Conservation (phyloP, 2,329 filamentous ascomycete species). For the Colletotrichum echinochloae region DNA sequence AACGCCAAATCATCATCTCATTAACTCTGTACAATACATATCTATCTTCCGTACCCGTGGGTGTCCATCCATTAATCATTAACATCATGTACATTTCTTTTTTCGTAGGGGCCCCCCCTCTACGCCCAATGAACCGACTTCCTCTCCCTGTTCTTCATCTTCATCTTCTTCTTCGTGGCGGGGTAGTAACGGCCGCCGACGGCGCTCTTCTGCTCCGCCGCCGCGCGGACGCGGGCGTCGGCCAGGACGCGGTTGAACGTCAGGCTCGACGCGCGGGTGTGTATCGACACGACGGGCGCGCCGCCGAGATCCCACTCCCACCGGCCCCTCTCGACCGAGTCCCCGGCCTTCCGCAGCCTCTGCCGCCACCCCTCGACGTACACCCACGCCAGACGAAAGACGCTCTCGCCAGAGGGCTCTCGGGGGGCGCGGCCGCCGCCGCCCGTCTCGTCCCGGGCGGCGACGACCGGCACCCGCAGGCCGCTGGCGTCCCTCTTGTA, state of each 20-base stretch:
- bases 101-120: slow-evolving; percentile 1
- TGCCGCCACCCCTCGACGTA: slow-evolving; percentile 54
- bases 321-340: slow-evolving; percentile 50
- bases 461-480: slow-evolving; percentile 26
- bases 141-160: slow-evolving; percentile 11
- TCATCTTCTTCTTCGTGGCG: slow-evolving; percentile 2
- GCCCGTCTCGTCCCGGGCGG: slow-evolving; percentile 3
- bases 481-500: slow-evolving; percentile 29
- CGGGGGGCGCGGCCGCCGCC: too few relatives aligned
- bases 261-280: slow-evolving; percentile 27
- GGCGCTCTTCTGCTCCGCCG: background rate
- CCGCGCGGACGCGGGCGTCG: slow-evolving; percentile 22
- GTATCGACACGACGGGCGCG: slow-evolving; percentile 40
- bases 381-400: slow-evolving; percentile 52
- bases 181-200: background rate
- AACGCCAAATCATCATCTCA: slow-evolving; percentile 12
- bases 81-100: slow-evolving; percentile 12
- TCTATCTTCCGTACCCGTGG: background rate
- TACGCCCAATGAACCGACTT: slow-evolving; percentile 39
- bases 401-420: slow-evolving; percentile 42
- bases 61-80: slow-evolving; percentile 26
- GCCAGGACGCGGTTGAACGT: slow-evolving; percentile 11
- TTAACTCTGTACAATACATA: slow-evolving; percentile 1
- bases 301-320: slow-evolving; percentile 48
- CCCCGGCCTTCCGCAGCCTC: slow-evolving; percentile 47